A percentile compares a stretch with the other conserved stretches of the same genome.
Conservation (phyloP, 225 moss, liverwort and hornwort species). For the Antitrichia curtipendula region DNA sequence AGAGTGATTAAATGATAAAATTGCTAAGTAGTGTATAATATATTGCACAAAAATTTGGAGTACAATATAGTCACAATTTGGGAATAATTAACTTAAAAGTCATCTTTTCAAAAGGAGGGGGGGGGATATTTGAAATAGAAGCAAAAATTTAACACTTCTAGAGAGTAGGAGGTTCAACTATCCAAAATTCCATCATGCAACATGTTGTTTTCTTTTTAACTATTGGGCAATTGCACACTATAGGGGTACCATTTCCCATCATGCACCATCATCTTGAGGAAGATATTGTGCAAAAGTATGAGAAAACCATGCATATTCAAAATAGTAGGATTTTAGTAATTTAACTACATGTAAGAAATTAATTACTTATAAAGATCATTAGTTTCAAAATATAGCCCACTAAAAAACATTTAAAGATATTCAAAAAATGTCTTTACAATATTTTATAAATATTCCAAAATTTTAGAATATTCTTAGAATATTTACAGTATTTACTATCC, state of each 20-base stretch:
- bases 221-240: background rate
- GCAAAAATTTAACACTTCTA: background rate
- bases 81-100: background rate
- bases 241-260: fast-evolving
- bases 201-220: background rate
- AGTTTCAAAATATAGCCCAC: background rate
- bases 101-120: background rate
- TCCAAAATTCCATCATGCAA: background rate
- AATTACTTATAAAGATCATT: background rate
- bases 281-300: background rate
- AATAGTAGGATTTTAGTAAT: background rate
- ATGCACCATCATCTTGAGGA: too few species aligned
- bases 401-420: background rate
- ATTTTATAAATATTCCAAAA: background rate
- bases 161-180: background rate
- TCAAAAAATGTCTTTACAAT: background rate
- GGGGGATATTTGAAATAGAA: background rate
- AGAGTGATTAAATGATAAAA: background rate
- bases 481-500: background rate
- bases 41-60: background rate
- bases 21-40: background rate
- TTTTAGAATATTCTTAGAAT: too few species aligned
- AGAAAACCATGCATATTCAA: background rate
- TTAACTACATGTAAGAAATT: background rate
- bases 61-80: background rate